Base-by-base conservation (phyloP, 2,329 filamentous ascomycete species). In the Epichloe gansuensis region DNA sequence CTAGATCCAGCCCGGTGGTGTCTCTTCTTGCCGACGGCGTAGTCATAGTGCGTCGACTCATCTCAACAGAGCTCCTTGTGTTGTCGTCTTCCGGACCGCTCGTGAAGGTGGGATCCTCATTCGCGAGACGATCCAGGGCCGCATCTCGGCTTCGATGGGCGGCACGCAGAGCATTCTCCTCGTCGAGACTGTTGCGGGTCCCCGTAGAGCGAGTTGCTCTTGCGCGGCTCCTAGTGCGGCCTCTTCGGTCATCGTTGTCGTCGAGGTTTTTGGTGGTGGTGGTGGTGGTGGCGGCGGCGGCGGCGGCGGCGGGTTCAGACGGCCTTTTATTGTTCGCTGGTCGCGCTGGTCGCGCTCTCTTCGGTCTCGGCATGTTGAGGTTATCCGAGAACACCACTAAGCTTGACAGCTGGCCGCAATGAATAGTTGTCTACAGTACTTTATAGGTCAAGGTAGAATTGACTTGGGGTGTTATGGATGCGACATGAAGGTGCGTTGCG, bases 1-100 rank as follows among this genome's bases (percentile, higher is more conserved):
- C 69, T 50, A 74, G 57, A 55, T 78, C 75, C 35, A 78, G 55
- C 5, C 75, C 76, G 1, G 74, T 75, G 3, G 67, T 70, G 48
- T 77, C 72, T 12, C 68, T 63, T 21, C 65, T 63, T 50, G 62
- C 61, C n/a, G 59, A 62, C 12, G 68, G 65, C 15, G 67, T 70
- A 13, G 59, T 61, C 31, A 62, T 60, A 8, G 62, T 65, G 46
- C 65, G 66, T 28, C 71, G 66, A 12, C 72, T 68, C 41, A 66
- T 55, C 55, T 72, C 70, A 15, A 70, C 60, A 6, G 67, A 67
- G 54, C 63, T 63, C 23, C 61, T 61, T 2, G 65, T 64, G 45
- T 61, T 64, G 45, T 62, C 63, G n/a, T 58, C 62, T 15, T 58
- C 62, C 37, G 52, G 64, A 37, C 60, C 60, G 45, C 58, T 57